Percentiles rank a stretch among this genome's conserved stretches.
These are phyloP conservation scores for Hortiboletus flavorubellus DNA, from an alignment of 768 basidiomycete genomes.

Conservation along the genomic window DNA sequence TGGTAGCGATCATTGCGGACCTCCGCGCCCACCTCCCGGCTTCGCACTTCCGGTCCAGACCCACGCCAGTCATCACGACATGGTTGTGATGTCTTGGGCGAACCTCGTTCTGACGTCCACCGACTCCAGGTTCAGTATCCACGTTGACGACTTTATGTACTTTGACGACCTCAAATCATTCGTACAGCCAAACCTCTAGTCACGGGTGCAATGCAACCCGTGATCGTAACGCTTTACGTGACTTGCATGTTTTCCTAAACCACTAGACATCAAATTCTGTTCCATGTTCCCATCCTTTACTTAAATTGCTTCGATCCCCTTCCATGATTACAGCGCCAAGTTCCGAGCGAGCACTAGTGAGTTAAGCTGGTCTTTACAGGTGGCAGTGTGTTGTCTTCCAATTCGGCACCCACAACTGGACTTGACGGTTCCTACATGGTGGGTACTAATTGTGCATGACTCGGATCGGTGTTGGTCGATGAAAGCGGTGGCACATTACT, in stretches of 20 bases:
- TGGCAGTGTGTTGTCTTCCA: background rate
- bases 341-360: background rate
- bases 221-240: slow-evolving; percentile 8
- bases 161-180: slow-evolving; percentile 21
- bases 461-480: background rate
- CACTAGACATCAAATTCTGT: slow-evolving; percentile 2
- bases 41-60: slow-evolving; percentile 22
- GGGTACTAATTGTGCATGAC: no score
- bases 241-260: slow-evolving; percentile 1
- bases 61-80: slow-evolving; percentile 9
- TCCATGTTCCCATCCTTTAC: background rate
- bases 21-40: slow-evolving; percentile 17
- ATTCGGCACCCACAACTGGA: background rate
- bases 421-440: background rate
- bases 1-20: slow-evolving; percentile 19
- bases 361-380: background rate
- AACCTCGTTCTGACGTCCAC: slow-evolving; percentile 9
- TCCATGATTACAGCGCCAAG: no score
- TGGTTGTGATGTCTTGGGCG: slow-evolving; percentile 15
- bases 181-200: slow-evolving; percentile 3
- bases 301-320: background rate
- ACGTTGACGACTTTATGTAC: slow-evolving; percentile 25
- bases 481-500: background rate
- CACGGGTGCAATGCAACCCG: slow-evolving; percentile 5
- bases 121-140: slow-evolving; percentile 14